Base-by-base conservation (phyloP, 345 rosid species). In the Citrus australasica region DNA sequence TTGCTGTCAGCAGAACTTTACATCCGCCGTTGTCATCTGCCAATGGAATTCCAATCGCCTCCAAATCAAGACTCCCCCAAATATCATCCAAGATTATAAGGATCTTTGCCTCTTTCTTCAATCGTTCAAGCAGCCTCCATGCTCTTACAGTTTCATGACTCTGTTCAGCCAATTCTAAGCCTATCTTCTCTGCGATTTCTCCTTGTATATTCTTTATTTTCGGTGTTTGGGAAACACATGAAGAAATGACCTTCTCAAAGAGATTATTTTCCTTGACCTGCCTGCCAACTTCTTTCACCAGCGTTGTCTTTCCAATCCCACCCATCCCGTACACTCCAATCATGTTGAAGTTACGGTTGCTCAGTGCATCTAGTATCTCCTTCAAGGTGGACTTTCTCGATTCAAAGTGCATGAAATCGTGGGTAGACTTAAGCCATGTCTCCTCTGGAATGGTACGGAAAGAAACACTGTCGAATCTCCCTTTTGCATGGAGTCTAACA, bases 251-350 rank as follows among this genome's bases (percentile, higher is more conserved):
- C 40, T 16, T 46, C 67, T 76, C 67, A 32, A 67, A 76, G 69
- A 79, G 42, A 33, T 76, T 68, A 24, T 48, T 67, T 27, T 55
- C 71, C 77, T 37, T 61, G 7, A 28, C 83, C 69, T 62, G n/a
- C 2, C 6, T 53, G 2, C 37, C 81, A 19, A 80, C 77, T 40
- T 77, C n/a, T 37, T 63, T 68, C 53, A 62, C 74, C 32, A 83
- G 51, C 5, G 56, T 83, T 1, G 71, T 76, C 64, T 83, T 83
- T 22, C 85, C 82, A 22, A 82, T 38, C 10, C 85, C 80, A 1
- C 74, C 24, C 51, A 38, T 27, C 19, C 85, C 83, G 2, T 61
- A 56, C 0, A 83, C 48, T 4, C 85, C 85, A 22, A 83, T 56
- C 33, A 40, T 40, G 46, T 40, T 9, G 11, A 9, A 40, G 46